Base-by-base conservation (phyloP, 495 filamentous ascomycete genomes). In the Neurospora sp. region DNA sequence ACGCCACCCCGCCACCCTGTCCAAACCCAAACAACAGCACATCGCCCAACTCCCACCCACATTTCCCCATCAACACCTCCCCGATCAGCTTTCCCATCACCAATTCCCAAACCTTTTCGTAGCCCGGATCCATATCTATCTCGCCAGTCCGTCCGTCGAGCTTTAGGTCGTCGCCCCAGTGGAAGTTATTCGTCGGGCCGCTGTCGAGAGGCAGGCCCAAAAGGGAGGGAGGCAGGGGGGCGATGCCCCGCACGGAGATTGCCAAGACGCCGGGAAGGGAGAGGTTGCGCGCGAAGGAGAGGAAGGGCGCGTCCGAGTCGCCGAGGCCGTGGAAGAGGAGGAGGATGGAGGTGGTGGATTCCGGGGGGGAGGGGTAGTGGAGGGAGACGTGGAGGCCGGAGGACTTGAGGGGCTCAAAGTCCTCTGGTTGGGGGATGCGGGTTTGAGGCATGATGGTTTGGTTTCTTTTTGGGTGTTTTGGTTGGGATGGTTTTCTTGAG, bases 241-340 rank as follows among this genome's bases (percentile, higher is more conserved):
- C 84, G 0, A 91, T 89, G 0, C 89, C 96, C 78, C 90, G 91
- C 37, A 98, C 80, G 4, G 93, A 88, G 41, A 99, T 85, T 77
- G 89, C 87, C 39, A 88, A 86, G 53, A 96, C 96, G 77, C 94
- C 92, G 0, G 94, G 93, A 14, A 98, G 89, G 53, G 87, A 80
- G n/a, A 98, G 82, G 74, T 89, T 88, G n/a, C 82, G 82, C 44
- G 88, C 93, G 73, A 98, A 90, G n/a, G 81, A 75, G 69, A 89
- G 85, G 83, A 97, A 97, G 14, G 91, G 83, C 3, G 77, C 73
- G 45, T 91, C 85, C 18, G 87, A 89, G 81, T 98, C 95, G 40
- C 96, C 96, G 3, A 98, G 87, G 71, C 95, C 94, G 82, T 99
- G 95, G 53, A 98, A 89, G 69, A 98, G 88, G 79, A 98, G 81